Conservation (phyloP, 495 filamentous ascomycete species). For the Bryoglossum gracile region DNA sequence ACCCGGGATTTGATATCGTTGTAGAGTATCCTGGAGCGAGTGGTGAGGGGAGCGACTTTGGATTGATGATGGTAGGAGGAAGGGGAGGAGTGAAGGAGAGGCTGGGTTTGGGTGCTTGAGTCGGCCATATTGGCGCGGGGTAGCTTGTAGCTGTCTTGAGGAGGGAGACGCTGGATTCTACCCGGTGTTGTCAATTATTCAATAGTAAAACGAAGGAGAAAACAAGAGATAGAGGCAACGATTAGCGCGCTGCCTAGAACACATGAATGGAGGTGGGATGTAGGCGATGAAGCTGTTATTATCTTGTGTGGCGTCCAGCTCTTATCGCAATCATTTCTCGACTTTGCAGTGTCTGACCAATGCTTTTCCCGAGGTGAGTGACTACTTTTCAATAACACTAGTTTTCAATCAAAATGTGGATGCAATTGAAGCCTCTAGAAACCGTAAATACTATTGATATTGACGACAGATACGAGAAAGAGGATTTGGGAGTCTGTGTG, state of each 20-base stretch:
- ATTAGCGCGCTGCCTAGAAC: background rate
- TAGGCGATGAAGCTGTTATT: background rate
- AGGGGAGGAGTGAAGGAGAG: background rate
- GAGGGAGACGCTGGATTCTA: too few relatives aligned
- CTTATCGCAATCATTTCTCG: constrained; percentile 9
- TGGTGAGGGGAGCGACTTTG: background rate
- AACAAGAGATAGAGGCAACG: background rate
- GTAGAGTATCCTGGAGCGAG: constrained; percentile 7
- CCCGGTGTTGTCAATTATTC: too few relatives aligned
- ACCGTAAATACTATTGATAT: too few relatives aligned
- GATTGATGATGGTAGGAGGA: background rate
- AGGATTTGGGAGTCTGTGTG: too few relatives aligned
- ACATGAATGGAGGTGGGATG: background rate
- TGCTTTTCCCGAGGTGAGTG: background rate
- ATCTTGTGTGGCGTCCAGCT: constrained; percentile 14
- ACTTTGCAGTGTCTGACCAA: background rate
- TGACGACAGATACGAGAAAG: too few relatives aligned
- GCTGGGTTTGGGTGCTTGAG: background rate
- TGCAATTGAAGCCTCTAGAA: too few relatives aligned
- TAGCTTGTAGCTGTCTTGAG: too few relatives aligned
- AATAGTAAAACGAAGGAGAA: too few relatives aligned
- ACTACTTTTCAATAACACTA: too few relatives aligned
- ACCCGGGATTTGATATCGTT: constrained; percentile 23
- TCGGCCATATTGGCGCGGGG: background rate
- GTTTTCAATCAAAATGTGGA: too few relatives aligned